A percentile compares a stretch with the other conserved stretches of the same genome.
Evolutionary conservation across 2,329 filamentous ascomycete species (phyloP).

Genomic region (Epichloe gansuensis): DNA sequence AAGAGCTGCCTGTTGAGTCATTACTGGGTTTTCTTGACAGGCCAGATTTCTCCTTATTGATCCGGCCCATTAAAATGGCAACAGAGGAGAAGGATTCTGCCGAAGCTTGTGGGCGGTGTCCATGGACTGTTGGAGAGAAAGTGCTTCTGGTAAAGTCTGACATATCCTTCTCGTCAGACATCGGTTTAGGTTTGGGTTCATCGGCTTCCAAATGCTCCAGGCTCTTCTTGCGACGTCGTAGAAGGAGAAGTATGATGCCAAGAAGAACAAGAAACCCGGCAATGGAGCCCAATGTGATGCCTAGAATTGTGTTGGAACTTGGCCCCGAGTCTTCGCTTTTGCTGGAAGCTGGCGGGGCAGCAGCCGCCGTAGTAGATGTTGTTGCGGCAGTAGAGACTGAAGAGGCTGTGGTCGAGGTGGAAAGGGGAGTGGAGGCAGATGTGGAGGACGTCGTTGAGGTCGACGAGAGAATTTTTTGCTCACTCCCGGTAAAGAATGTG

Average conservation of each 20-base stretch:
- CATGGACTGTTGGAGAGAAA: conserved; percentile 26
- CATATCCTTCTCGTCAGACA: conserved; percentile 45
- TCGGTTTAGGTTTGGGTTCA: conserved; percentile 26
- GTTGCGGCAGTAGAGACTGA: conserved; percentile 10
- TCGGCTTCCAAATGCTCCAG: conserved; percentile 34
- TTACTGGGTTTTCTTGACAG: conserved; percentile 43
- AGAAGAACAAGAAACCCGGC: conserved; percentile 59
- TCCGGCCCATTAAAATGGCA: conserved; percentile 53
- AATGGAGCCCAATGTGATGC: conserved; percentile 71
- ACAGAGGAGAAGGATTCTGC: conserved; percentile 48
- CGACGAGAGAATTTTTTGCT: conserved; percentile 25
- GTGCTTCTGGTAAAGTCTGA: conserved; percentile 34
- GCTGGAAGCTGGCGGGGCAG: background rate
- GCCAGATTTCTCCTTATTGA: conserved; percentile 32
- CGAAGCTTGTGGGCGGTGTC: conserved; percentile 41
- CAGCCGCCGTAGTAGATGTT: conserved; percentile 13
- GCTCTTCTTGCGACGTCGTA: conserved; percentile 37
- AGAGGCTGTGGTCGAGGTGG: conserved; percentile 8
- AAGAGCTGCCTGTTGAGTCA: conserved; percentile 36
- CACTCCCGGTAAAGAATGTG: conserved; percentile 41
- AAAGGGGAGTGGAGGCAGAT: conserved; percentile 13
- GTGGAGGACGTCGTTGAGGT: conserved; percentile 18
- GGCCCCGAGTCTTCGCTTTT: conserved; percentile 14
- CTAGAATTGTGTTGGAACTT: conserved; percentile 50
- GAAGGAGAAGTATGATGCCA: conserved; percentile 55